phyloP scores from a whole-genome alignment of 495 filamentous ascomycete genomes.

The Daldinia loculata region DNA sequence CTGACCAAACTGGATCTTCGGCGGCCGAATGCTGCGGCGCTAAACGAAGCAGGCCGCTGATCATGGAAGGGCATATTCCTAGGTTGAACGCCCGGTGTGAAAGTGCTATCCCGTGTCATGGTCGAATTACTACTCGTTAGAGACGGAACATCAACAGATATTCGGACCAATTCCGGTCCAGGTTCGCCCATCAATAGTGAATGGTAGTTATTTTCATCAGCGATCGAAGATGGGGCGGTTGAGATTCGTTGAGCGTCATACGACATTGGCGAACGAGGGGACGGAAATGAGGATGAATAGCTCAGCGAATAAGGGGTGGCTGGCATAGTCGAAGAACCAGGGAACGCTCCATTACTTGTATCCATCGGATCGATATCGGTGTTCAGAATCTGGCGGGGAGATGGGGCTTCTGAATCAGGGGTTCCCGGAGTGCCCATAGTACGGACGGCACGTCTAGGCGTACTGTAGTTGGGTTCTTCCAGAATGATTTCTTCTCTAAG shows the following conservation, averaged over 20 bases:
- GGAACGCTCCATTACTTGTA: conserved; percentile 56
- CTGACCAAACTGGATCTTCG: conserved; percentile 88
- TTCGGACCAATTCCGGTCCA: conserved; percentile 67
- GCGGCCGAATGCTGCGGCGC: conserved; percentile 69
- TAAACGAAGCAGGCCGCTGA: conserved; percentile 73
- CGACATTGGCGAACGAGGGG: conserved; percentile 67
- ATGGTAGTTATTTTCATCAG: conserved; percentile 70
- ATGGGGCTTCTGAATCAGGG: conserved; percentile 65
- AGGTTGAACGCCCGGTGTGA: conserved; percentile 45
- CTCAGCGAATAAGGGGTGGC: conserved; percentile 62
- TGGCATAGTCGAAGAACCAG: conserved; percentile 57
- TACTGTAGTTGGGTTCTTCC: conserved; percentile 47
- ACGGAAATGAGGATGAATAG: conserved; percentile 64
- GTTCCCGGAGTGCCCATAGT: conserved; percentile 15
- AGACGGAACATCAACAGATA: conserved; percentile 86
- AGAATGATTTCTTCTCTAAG: conserved; percentile 56
- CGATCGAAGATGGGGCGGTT: conserved; percentile 74
- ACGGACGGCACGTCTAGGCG: conserved; percentile 48
- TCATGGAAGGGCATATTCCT: conserved; percentile 59
- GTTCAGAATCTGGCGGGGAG: conserved; percentile 62
- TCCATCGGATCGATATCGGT: conserved; percentile 64
- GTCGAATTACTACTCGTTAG: conserved; percentile 87
- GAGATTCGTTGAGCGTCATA: conserved; percentile 75
- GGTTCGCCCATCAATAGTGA: conserved; percentile 69
- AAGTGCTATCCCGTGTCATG: conserved; percentile 71